phyloP scores from a whole-genome alignment of 768 basidiomycete species.

The Rhodotorula sphaerocarpa region DNA sequence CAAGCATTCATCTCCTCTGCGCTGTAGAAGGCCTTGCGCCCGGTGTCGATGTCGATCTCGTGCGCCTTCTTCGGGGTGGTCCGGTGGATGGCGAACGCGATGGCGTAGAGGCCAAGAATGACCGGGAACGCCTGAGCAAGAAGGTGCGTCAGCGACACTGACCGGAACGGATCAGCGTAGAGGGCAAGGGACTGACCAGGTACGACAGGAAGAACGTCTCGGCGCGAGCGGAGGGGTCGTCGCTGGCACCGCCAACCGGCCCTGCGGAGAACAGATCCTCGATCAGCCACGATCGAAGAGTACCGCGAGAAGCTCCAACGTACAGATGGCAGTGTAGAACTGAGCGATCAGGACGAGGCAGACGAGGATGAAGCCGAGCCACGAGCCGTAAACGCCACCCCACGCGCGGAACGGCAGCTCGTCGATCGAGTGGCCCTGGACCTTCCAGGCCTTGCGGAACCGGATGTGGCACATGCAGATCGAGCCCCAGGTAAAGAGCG shows the following conservation, averaged over 20 bases:
- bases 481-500: slow-evolving; percentile 58
- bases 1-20: slow-evolving; percentile 35
- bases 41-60: slow-evolving; percentile 40
- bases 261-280: slow-evolving; percentile 6
- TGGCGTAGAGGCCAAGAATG: slow-evolving; percentile 34
- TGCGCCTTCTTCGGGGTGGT: slow-evolving; percentile 24
- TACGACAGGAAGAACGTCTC: slow-evolving; percentile 31
- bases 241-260: slow-evolving; percentile 23
- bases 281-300: no score
- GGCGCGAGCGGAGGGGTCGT: background rate
- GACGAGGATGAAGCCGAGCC: slow-evolving; percentile 30
- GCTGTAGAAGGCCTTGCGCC: slow-evolving; percentile 36
- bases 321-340: background rate
- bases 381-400: slow-evolving; percentile 35
- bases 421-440: slow-evolving; percentile 35
- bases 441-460: slow-evolving; percentile 38
- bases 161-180: background rate
- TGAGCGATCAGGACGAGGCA: slow-evolving; percentile 35
- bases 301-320: no score
- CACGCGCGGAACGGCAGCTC: slow-evolving; percentile 37
- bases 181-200: slow-evolving; percentile 1
- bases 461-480: slow-evolving; percentile 39
- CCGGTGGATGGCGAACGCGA: slow-evolving; percentile 35
- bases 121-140: slow-evolving; percentile 16
- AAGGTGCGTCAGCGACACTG: background rate